Evolutionary conservation across 2,329 filamentous ascomycete genomes (phyloP).

Genomic region (Fusarium mangiferae): DNA sequence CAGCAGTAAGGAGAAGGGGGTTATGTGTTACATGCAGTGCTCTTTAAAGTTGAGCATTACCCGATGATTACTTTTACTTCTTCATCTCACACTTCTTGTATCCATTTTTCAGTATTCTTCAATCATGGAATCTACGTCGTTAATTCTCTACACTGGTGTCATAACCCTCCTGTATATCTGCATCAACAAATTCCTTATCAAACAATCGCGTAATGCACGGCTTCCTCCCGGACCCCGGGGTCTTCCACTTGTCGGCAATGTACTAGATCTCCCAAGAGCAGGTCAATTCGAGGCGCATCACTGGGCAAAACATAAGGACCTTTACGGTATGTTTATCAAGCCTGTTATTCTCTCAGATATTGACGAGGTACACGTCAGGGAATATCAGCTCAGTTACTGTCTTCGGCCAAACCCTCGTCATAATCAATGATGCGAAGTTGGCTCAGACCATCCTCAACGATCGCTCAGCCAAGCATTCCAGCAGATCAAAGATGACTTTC

Average conservation of each 20-base stretch:
- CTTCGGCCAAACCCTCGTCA: conserved; percentile 53
- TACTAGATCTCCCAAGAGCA: conserved; percentile 16
- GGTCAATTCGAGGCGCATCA: conserved; percentile 22
- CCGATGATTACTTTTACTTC: too few relatives aligned
- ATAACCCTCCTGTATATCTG: not conserved
- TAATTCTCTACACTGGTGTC: rapidly evolving
- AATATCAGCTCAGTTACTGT: conserved; percentile 51
- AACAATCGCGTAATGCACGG: not conserved
- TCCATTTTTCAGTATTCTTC: too few relatives aligned
- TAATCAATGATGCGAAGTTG: conserved; percentile 52
- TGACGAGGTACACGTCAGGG: conserved; percentile 51
- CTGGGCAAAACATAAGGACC: conserved; percentile 21
- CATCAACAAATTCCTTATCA: rapidly evolving
- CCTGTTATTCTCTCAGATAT: rapidly evolving
- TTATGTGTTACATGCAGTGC: rapidly evolving
- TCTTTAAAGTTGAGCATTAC: rapidly evolving
- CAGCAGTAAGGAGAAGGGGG: rapidly evolving
- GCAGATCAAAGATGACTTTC: conserved; percentile 23
- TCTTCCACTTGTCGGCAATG: conserved; percentile 26
- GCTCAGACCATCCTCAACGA: conserved; percentile 51
- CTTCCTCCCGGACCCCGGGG: conserved; percentile 28
- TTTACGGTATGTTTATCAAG: not conserved
- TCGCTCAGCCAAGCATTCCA: conserved; percentile 17
- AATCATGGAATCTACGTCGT: not conserved
- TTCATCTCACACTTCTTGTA: too few relatives aligned